These are phyloP conservation scores for Globisporangium recalcitrans DNA, from an alignment of 352 stramenopile species.

Conservation along the genomic window DNA sequence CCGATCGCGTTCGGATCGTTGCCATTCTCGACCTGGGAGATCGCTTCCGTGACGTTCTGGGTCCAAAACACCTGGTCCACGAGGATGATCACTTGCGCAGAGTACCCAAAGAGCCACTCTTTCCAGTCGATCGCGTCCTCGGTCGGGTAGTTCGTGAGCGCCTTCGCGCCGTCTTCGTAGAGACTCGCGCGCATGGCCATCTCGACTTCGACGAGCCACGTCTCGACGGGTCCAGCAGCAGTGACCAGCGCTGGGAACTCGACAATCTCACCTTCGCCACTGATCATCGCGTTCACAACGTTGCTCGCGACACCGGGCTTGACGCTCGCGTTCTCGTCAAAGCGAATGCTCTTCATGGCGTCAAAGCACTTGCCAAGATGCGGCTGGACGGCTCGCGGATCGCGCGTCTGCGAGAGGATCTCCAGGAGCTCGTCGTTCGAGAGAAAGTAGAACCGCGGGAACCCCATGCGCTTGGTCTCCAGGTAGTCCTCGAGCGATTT, in stretches of 20 bases:
- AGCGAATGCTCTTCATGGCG: conserved; percentile 90
- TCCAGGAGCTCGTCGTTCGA: conserved; percentile 91
- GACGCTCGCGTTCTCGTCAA: conserved; percentile 38
- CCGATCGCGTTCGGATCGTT: conserved; percentile 66
- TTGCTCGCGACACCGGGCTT: conserved; percentile 32
- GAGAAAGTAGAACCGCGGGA: conserved; percentile 90
- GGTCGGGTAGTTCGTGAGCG: conserved; percentile 82
- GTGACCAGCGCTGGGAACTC: conserved; percentile 65
- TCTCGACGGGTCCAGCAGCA: conserved; percentile 83
- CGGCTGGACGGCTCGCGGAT: conserved; percentile 86
- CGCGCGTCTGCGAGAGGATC: conserved; percentile 88
- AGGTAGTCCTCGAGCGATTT: conserved; percentile 91
- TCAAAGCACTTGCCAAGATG: conserved; percentile 92
- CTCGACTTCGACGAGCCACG: conserved; percentile 85
- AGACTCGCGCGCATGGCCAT: conserved; percentile 84
- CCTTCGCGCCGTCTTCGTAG: conserved; percentile 82
- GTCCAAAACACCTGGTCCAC: conserved; percentile 92
- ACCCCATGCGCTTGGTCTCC: conserved; percentile 90
- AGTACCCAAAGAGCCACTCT: conserved; percentile 87
- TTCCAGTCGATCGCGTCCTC: conserved; percentile 86
- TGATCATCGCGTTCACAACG: conserved; percentile 79
- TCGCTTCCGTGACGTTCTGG: conserved; percentile 77
- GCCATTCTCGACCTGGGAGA: conserved; percentile 65
- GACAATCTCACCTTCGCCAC: conserved; percentile 84
- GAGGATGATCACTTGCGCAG: conserved; percentile 84